These are phyloP conservation scores for Coemansia asiatica DNA, from an alignment of 192 early-diverging fungal genomes.

Conservation along the genomic window DNA sequence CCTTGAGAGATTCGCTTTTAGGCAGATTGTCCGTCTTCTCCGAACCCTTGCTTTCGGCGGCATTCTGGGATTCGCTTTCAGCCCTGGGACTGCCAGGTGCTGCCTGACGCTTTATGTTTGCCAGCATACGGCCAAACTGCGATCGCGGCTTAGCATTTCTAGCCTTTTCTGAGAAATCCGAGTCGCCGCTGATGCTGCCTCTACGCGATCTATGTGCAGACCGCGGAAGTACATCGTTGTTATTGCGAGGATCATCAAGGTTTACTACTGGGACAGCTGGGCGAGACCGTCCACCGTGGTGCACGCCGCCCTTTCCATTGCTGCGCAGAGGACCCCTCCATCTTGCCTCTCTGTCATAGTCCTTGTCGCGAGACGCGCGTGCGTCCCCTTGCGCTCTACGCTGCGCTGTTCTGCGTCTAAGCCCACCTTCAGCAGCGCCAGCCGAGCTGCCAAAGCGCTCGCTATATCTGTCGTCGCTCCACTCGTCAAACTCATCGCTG, in stretches of 20 bases:
- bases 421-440: neutral
- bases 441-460: slow-evolving; percentile 17
- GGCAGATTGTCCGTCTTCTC: neutral
- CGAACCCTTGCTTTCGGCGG: neutral
- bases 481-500: slow-evolving; percentile 38
- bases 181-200: slow-evolving; percentile 10
- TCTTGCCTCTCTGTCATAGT: neutral
- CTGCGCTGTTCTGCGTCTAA: slow-evolving; percentile 12
- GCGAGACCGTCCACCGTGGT: neutral
- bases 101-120: slow-evolving; percentile 32
- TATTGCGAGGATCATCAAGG: slow-evolving; percentile 49
- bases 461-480: slow-evolving; percentile 14
- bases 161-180: slow-evolving; percentile 9
- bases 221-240: slow-evolving; percentile 11
- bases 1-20: neutral
- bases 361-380: neutral
- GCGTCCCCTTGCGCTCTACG: neutral
- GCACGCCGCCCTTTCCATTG: neutral
- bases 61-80: neutral
- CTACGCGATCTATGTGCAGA: neutral
- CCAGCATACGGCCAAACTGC: slow-evolving; percentile 50
- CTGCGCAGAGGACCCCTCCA: neutral
- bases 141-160: slow-evolving; percentile 30
- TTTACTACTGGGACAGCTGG: neutral
- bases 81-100: neutral